Evolutionary conservation across 1,139 yeast genomes (phyloP).

Genomic region (Candida albicans): DNA sequence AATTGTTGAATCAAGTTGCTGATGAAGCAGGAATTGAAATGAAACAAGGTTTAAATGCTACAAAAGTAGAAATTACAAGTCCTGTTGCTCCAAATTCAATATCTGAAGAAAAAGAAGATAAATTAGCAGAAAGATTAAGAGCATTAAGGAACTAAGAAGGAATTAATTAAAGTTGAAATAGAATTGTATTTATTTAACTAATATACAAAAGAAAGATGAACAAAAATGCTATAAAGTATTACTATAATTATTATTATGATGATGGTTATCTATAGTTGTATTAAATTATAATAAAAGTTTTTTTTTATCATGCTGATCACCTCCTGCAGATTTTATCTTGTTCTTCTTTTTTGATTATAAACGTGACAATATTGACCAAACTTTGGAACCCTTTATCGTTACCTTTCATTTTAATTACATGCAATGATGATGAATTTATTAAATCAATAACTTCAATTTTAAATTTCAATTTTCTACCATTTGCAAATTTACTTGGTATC

Average conservation of each 20-base stretch:
- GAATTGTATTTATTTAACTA: neutral
- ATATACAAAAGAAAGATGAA: constrained; percentile 1
- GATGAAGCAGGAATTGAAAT: constrained; percentile 97
- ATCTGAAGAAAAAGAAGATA: constrained; percentile 81
- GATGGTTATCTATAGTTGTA: neutral
- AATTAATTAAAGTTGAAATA: neutral
- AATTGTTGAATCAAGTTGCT: constrained; percentile 88
- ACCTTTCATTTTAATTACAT: constrained; percentile 61
- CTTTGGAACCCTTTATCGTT: constrained; percentile 64
- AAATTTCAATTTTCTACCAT: constrained; percentile 50
- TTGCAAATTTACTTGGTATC: constrained; percentile 49
- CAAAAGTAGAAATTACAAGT: constrained; percentile 45
- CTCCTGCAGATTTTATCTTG: constrained; percentile 22
- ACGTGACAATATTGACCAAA: constrained; percentile 49
- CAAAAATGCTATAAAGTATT: neutral
- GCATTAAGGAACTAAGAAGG: constrained; percentile 51
- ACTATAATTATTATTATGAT: neutral
- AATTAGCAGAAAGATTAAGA: constrained; percentile 79
- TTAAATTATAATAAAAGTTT: neutral
- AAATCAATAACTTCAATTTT: constrained; percentile 45
- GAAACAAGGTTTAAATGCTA: constrained; percentile 72
- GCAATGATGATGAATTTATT: constrained; percentile 47
- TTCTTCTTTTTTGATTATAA: constrained; percentile 40
- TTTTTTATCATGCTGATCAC: constrained; percentile 21
- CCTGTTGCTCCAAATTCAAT: constrained; percentile 43